phyloP scores from a whole-genome alignment of 495 filamentous ascomycete species.

The Neurospora sp. region DNA sequence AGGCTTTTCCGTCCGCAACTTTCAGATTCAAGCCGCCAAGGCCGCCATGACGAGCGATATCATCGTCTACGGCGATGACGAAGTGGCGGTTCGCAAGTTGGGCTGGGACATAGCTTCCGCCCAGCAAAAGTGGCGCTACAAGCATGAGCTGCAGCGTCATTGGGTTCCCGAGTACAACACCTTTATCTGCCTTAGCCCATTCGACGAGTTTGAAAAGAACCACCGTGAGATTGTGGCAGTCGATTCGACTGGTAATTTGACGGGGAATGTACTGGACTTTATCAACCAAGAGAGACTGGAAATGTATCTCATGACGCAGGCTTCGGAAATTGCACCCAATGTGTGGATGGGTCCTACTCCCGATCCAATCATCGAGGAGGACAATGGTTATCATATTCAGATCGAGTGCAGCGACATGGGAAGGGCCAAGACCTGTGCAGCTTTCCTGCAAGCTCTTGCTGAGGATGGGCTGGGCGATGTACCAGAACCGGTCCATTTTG shows the following conservation, averaged over 20 bases:
- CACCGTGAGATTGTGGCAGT: constrained; percentile 61
- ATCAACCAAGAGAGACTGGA: constrained; percentile 80
- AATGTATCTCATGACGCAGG: constrained; percentile 86
- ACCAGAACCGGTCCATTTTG: constrained; percentile 12
- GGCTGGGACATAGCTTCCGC: constrained; percentile 65
- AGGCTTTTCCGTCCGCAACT: constrained; percentile 81
- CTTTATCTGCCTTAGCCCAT: constrained; percentile 60
- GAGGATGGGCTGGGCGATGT: constrained; percentile 28
- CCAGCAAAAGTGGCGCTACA: constrained; percentile 61
- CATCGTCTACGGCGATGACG: constrained; percentile 75
- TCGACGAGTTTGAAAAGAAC: constrained; percentile 62
- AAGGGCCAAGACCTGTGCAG: constrained; percentile 46
- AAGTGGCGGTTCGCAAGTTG: constrained; percentile 49
- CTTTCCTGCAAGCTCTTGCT: constrained; percentile 29
- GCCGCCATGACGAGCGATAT: constrained; percentile 82
- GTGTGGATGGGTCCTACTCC: constrained; percentile 88
- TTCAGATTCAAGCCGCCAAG: constrained; percentile 92
- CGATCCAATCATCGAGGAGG: constrained; percentile 43
- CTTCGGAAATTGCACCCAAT: constrained; percentile 77
- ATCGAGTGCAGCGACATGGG: constrained; percentile 85
- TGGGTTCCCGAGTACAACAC: constrained; percentile 66
- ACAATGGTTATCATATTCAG: constrained; percentile 52
- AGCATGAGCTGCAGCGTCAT: constrained; percentile 44
- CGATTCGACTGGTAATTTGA: constrained; percentile 61
- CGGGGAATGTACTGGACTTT: constrained; percentile 79